These are phyloP conservation scores for Leccinellum rugosiceps DNA, from an alignment of 768 basidiomycete genomes.

Conservation along the genomic window DNA sequence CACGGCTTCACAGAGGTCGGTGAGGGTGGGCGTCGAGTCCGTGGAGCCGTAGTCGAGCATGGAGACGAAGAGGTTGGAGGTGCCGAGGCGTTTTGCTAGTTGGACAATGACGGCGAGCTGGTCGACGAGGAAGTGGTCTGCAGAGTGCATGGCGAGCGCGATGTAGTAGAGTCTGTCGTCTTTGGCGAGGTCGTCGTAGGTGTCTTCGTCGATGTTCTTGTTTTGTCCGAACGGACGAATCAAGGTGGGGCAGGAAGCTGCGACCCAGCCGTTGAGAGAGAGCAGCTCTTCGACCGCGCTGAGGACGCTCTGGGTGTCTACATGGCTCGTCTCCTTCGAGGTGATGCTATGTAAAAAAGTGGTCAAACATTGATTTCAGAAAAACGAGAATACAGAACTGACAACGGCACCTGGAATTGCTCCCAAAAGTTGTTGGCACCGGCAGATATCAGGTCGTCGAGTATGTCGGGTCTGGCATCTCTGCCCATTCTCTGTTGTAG, in stretches of 20 bases:
- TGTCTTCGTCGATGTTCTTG: slow-evolving; percentile 62
- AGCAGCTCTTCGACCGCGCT: slow-evolving; percentile 89
- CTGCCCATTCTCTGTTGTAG: slow-evolving; percentile 86
- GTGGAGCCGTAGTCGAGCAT: slow-evolving; percentile 97
- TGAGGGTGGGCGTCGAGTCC: slow-evolving; percentile 92
- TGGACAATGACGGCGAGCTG: slow-evolving; percentile 98
- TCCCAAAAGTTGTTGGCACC: slow-evolving; percentile 90
- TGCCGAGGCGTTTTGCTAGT: slow-evolving; percentile 86
- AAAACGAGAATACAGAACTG: slow-evolving; percentile 29
- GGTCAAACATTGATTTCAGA: too few relatives aligned
- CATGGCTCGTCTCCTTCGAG: slow-evolving; percentile 78
- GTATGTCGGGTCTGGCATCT: slow-evolving; percentile 79
- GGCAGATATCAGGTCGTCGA: slow-evolving; percentile 68
- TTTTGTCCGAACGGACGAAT: slow-evolving; percentile 94
- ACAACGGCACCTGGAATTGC: slow-evolving; percentile 90
- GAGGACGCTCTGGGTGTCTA: slow-evolving; percentile 88
- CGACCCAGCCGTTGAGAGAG: slow-evolving; percentile 98
- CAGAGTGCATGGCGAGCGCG: slow-evolving; percentile 93
- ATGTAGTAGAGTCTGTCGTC: slow-evolving; percentile 89
- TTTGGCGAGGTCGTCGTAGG: slow-evolving; percentile 85
- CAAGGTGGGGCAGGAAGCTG: slow-evolving; percentile 90
- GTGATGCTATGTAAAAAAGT: slow-evolving; percentile 56
- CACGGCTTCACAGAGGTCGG: slow-evolving; percentile 93
- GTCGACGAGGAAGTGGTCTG: slow-evolving; percentile 98
- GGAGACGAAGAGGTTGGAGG: slow-evolving; percentile 89